Base-by-base conservation (phyloP, 805 yeast genomes). In the Candida tammaniensis region DNA sequence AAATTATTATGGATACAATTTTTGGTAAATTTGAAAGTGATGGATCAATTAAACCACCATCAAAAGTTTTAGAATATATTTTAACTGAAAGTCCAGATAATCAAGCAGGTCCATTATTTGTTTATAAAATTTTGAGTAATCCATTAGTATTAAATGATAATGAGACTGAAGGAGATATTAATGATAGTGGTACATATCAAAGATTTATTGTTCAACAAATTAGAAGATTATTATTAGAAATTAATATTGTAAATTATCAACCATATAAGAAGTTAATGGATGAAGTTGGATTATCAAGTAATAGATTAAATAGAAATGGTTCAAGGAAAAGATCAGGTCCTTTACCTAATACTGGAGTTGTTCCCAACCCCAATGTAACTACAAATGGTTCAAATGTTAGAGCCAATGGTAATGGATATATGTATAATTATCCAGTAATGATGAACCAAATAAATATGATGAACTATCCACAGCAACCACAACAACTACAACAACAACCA, bases 261-360 rank as follows among this genome's bases (percentile, higher is more conserved):
- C 85, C 83, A 22, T 86, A 86, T 59, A 85, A 86, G 52, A 78
- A 95, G 44, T 67, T 93, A 38, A 75, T 89, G 73, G 98, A 91
- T 47, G 98, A 91, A 57, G 91, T 88, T 42, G 97, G 97, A 3
- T 64, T 89, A 24, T 55, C 68, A 7, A 56, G 54, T 36, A 54
- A 55, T 30, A 48, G 68, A 31, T 43, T 63, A 27, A 54, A 54
- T 31, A 46, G 67, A 30, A 43, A 57, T 8, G 17, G 47, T 3
- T 49, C 48, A 29, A 23, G 37, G 17, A 34, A 28, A 13, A 34
- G 37, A 34, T 11, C 32, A 17, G 29, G 12, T 13, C 23, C 27
- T 16, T 24, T 30, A 13, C 25, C 33, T 7, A 23, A 5, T 24
- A 24, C 12, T 13, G 8, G 8, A 12, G 13, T 15, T 14, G n/a